Evolutionary conservation across 2,329 filamentous ascomycete species (phyloP).

Genomic region (Cladosporium sp.): DNA sequence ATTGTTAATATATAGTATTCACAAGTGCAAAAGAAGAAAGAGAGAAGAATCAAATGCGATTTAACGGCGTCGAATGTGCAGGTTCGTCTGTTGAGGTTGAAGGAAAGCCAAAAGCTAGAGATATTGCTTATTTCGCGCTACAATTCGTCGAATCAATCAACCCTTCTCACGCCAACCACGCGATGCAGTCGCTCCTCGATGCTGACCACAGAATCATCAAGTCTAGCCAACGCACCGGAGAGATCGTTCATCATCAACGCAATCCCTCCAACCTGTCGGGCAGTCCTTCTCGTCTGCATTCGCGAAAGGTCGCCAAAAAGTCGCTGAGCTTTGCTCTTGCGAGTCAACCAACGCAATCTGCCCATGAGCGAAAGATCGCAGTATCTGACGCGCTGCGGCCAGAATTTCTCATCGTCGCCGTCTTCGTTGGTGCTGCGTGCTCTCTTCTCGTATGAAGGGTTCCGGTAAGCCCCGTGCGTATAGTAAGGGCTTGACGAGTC

Average conservation of each 20-base stretch:
- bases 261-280: slow-evolving; percentile 31
- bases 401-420: slow-evolving; percentile 27
- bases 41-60: too few relatives aligned
- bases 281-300: slow-evolving; percentile 37
- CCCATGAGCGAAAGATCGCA: slow-evolving; percentile 31
- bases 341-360: slow-evolving; percentile 35
- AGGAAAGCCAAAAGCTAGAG: background rate
- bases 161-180: slow-evolving; percentile 31
- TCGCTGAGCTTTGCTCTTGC: slow-evolving; percentile 33
- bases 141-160: slow-evolving; percentile 21
- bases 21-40: too few relatives aligned
- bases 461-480: slow-evolving; percentile 25
- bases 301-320: slow-evolving; percentile 34
- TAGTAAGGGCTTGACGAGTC: slow-evolving; percentile 23
- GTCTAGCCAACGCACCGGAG: slow-evolving; percentile 19
- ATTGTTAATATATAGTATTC: too few relatives aligned
- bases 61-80: too few relatives aligned
- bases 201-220: slow-evolving; percentile 22
- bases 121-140: background rate
- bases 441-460: slow-evolving; percentile 27
- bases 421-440: slow-evolving; percentile 21
- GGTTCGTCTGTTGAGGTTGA: background rate
- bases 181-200: slow-evolving; percentile 29
- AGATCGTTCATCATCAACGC: slow-evolving; percentile 29
- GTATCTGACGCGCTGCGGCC: slow-evolving; percentile 32